Evolutionary conservation across 192 early-diverging fungal species (phyloP).

Genomic region (Mortierella claussenii): DNA sequence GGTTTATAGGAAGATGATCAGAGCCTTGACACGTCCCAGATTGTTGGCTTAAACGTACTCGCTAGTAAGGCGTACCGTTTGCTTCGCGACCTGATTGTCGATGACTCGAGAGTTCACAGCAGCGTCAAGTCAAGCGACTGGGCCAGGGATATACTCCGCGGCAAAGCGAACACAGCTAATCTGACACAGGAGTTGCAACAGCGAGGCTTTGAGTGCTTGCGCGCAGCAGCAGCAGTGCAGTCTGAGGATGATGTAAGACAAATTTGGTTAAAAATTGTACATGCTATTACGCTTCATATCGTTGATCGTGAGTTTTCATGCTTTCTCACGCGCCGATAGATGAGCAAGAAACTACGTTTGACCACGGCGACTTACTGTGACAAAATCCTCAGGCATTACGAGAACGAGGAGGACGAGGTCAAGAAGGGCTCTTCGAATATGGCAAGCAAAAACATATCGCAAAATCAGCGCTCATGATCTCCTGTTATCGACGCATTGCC

Average conservation of each 20-base stretch:
- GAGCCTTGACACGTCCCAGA: neutral
- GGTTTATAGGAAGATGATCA: neutral
- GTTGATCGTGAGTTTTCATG: too few species aligned
- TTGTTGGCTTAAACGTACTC: slow-evolving; percentile 21
- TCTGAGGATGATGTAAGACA: slow-evolving; percentile 11
- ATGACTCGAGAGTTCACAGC: neutral
- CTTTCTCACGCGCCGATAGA: too few species aligned
- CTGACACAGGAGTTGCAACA: slow-evolving; percentile 24
- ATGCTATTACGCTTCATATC: too few species aligned
- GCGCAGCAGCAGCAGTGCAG: neutral
- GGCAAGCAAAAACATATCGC: too few species aligned
- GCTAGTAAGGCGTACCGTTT: slow-evolving; percentile 39
- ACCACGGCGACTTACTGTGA: slow-evolving; percentile 64
- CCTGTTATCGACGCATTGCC: too few species aligned
- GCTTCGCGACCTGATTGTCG: slow-evolving; percentile 17
- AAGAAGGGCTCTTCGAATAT: neutral
- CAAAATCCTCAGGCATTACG: slow-evolving; percentile 51
- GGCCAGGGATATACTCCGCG: slow-evolving; percentile 7
- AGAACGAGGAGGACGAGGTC: slow-evolving; percentile 13
- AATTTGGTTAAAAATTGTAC: neutral
- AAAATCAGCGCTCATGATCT: too few species aligned
- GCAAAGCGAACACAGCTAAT: neutral
- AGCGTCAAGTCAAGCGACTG: slow-evolving; percentile 9
- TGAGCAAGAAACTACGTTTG: slow-evolving; percentile 36
- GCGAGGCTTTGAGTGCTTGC: slow-evolving; percentile 31